Percentiles rank a stretch among this genome's conserved stretches.
These are phyloP conservation scores for Fusarium buxicola DNA, from an alignment of 2,329 filamentous ascomycete genomes.

Conservation along the genomic window DNA sequence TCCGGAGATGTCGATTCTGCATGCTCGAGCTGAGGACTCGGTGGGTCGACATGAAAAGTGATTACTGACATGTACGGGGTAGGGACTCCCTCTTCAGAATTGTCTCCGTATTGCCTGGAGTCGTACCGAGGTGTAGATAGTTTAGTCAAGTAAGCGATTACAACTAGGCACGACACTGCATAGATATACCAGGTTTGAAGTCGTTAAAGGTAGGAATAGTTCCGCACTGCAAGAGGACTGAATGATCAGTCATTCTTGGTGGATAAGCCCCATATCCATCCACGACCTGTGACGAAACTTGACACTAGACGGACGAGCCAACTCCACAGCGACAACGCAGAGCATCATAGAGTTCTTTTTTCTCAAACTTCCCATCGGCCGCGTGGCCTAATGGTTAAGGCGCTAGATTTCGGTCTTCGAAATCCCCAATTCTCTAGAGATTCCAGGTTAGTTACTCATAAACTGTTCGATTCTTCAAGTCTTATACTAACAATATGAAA, in stretches of 20 bases:
- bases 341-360: conserved; percentile 10
- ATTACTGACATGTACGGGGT: too few species aligned
- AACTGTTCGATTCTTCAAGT: not conserved
- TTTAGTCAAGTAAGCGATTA: not conserved
- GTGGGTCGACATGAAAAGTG: conserved; percentile 10
- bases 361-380: conserved; percentile 13
- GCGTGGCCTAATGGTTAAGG: conserved; percentile 44
- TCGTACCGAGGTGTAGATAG: not conserved
- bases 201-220: conserved; percentile 10
- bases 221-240: conserved; percentile 14
- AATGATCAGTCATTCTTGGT: conserved; percentile 12
- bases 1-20: conserved; percentile 24
- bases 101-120: not conserved
- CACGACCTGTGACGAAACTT: not conserved
- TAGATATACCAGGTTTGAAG: conserved; percentile 1
- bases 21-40: conserved; percentile 3
- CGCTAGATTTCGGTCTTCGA: conserved; percentile 38
- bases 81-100: not conserved
- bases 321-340: conserved; percentile 11
- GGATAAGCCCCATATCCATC: conserved; percentile 5
- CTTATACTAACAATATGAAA: conserved; percentile 10
- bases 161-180: not conserved
- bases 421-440: conserved; percentile 35
- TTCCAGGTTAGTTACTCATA: conserved; percentile 32
- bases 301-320: not conserved